Base-by-base conservation (phyloP, 2,329 filamentous ascomycete species). In the Aspergillus alliaceus region DNA sequence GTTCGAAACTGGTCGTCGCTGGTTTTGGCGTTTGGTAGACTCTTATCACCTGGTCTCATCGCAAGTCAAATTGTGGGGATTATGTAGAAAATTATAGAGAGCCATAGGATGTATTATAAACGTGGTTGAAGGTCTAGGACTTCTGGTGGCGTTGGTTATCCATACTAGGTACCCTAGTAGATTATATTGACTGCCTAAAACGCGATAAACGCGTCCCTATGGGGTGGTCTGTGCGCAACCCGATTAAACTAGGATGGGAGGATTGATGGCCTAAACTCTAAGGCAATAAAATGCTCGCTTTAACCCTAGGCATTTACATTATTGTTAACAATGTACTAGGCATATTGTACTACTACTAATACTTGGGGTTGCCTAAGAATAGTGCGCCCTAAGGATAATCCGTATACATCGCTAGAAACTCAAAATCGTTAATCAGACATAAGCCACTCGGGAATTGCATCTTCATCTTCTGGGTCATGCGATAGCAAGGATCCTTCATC, bases 371-470 rank as follows among this genome's bases (percentile, higher is more conserved):
- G 8, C 6, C 9, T 20, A n/a, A 14, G 4, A 6, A 35, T 25
- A 46, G 22, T 11, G 4, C 12, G 3, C 6, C 29, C 24, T 24
- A 22, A 31, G 15, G 7, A 29, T 40, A 32, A 11, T 25, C 14
- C 20, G 22, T 35, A 31, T 34, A 56, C 20, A 46, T 15, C 3
- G 22, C 6, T 15, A 34, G 1, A 7, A 37, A 11, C 5, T 31
- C 27, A 48, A 9, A 48, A 27, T 29, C 2, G 29, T 56, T 61
- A 71, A 63, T 73, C 70, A 52, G 65, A 77, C 61, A 81, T 70
- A 48, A 88, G 69, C 85, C 85, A 88, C 42, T 87, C 84, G 3
- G 85, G 85, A 60, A 87, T 84, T 2, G 84, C 84, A 67, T 87
- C 85, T 50, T 86, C 84, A 63, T 88, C 85, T 31, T 87, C 85